Base-by-base conservation (phyloP, 2,329 filamentous ascomycete genomes). In the Colletotrichum higginsianum region DNA sequence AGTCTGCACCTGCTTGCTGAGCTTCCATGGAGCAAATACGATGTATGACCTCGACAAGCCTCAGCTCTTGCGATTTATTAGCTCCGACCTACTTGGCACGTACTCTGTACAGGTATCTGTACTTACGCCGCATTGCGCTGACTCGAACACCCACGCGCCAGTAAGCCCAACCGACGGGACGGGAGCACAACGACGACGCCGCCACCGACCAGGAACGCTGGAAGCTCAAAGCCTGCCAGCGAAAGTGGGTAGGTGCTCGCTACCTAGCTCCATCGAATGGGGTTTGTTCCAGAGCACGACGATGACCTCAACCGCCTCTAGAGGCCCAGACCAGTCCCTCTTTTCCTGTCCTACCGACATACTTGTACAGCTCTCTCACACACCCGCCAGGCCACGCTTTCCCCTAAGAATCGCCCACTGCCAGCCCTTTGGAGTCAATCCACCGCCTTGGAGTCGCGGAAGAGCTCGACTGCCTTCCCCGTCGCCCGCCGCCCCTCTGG, bases 221-320 rank as follows among this genome's bases (percentile, higher is more conserved):
- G 13, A 18, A 11, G 35, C 35, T 11, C 35, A 38, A 38, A 11
- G 35, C 35, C 35, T 38, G 35, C 35, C 35, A 38, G 35, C 9
- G 8, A 38, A 38, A 38, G 35, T 38, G 64, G 62, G 52, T 58
- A 53, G 47, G 21, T 40, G 15, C 38, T 61, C 23, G 23, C 23
- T 9, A 40, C 40, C 35, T 8, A 38, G 40, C 30, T 21, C 23
- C 52, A 47, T 60, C 69, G 60, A 72, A 72, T 72, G 66, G 65
- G 69, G 47, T 68, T 42, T 40, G 55, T 72, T 72, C 69, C 69
- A 69, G 60, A 46, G 3, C 15, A 21, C 18, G 63, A 42, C 42
- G 16, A 72, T 64, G 68, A 63, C 58, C 65, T 71, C 68, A 68
- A 49, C 38, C 50, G 26, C n/a, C 49, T 47, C 50, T 50, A 56